Evolutionary conservation across 768 basidiomycete genomes (phyloP).

Genomic region (Boletus insuetus): DNA sequence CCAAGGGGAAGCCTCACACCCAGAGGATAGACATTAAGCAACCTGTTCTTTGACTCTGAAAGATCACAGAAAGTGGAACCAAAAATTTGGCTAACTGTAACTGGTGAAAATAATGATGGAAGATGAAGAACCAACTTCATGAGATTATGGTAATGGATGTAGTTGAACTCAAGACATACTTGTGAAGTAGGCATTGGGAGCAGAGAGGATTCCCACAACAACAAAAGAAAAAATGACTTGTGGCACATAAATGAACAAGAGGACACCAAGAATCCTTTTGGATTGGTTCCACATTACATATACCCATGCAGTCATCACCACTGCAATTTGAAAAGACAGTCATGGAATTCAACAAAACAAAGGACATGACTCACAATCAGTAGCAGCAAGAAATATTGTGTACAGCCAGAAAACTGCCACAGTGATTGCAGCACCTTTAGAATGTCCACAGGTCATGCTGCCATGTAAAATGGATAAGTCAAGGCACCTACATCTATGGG

Average conservation of each 20-base stretch:
- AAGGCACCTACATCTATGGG: conserved; percentile 1
- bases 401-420: not conserved
- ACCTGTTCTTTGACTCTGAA: no score
- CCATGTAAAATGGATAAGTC: no score
- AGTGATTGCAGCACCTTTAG: no score
- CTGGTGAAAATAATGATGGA: no score
- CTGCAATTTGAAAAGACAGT: not conserved
- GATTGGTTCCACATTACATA: not conserved
- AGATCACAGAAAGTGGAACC: no score
- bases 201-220: not conserved
- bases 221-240: not conserved
- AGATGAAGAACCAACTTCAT: no score
- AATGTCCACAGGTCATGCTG: no score
- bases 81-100: not conserved
- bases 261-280: not conserved
- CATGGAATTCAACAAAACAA: not conserved
- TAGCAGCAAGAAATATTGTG: not conserved
- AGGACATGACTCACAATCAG: conserved; percentile 1
- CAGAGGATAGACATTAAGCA: no score
- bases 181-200: not conserved
- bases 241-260: not conserved
- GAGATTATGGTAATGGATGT: no score
- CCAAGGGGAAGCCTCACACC: not conserved
- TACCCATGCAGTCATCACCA: not conserved
- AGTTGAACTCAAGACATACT: not conserved